A percentile compares a stretch with the other conserved stretches of the same genome.
Evolutionary conservation across 176 grass and related monocot genomes (phyloP).

Genomic region (Aechmea fasciata): DNA sequence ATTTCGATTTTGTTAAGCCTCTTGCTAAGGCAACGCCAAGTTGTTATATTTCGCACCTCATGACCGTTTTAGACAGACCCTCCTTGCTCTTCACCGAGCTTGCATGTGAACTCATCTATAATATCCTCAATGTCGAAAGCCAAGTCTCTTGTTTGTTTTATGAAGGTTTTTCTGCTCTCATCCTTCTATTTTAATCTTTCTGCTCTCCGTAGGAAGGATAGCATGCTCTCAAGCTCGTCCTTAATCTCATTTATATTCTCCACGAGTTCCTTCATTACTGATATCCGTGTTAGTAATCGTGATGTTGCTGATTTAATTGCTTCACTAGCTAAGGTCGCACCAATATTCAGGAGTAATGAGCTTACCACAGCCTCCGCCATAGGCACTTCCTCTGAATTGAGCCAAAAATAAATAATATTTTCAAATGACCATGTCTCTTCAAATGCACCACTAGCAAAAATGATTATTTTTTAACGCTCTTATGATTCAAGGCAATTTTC

Average conservation of each 20-base stretch:
- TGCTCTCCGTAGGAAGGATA: slow-evolving; percentile 2
- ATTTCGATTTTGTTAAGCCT: no score
- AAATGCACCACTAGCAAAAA: no score
- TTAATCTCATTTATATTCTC: slow-evolving; percentile 13
- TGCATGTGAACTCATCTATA: slow-evolving; percentile 25
- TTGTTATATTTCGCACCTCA: not conserved
- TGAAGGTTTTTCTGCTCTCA: not conserved
- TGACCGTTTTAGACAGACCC: slow-evolving; percentile 6
- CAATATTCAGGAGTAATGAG: no score
- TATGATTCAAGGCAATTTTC: no score
- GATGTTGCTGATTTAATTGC: not conserved
- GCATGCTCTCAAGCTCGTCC: slow-evolving; percentile 26
- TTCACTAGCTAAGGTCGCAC: slow-evolving; percentile 14
- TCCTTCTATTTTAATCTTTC: slow-evolving; percentile 19
- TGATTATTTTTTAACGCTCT: no score
- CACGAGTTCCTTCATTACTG: slow-evolving; percentile 10
- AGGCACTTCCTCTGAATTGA: no score
- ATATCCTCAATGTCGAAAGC: no score
- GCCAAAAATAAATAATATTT: no score
- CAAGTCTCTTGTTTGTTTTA: no score
- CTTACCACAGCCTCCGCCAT: no score
- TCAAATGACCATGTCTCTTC: no score
- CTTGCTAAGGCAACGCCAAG: no score
- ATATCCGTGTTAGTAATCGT: not conserved
- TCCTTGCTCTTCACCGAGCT: slow-evolving; percentile 12